phyloP scores from a whole-genome alignment of 2,329 filamentous ascomycete species.

The Trichoderma koningiopsis region DNA sequence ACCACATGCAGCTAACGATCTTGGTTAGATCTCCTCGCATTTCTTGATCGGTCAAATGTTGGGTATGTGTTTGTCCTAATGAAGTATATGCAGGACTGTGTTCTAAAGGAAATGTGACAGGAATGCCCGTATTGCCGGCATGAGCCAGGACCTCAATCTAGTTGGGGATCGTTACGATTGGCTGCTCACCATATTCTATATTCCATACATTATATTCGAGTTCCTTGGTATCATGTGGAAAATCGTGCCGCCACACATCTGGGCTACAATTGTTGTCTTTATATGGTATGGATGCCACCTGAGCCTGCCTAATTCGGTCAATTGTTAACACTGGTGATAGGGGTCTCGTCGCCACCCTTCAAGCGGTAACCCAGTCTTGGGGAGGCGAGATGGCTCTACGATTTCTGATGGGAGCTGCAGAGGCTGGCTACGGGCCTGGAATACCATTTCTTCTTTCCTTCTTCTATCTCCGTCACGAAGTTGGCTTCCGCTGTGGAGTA shows the following conservation, averaged over 20 bases:
- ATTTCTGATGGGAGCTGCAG: constrained; percentile 42
- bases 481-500: constrained; percentile 58
- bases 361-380: neutral
- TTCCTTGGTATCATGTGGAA: constrained; percentile 27
- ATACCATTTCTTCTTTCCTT: constrained; percentile 49
- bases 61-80: constrained; percentile 24
- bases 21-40: constrained; percentile 28
- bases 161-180: constrained; percentile 22
- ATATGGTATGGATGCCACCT: neutral
- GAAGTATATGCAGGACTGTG: neutral
- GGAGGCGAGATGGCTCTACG: constrained; percentile 30
- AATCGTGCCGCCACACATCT: constrained; percentile 25
- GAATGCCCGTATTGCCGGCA: constrained; percentile 13
- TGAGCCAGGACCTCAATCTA: neutral
- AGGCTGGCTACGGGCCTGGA: constrained; percentile 47
- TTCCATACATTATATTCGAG: constrained; percentile 28
- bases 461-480: constrained; percentile 56
- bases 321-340: neutral
- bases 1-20: neutral
- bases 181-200: constrained; percentile 28
- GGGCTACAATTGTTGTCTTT: neutral
- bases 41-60: constrained; percentile 31
- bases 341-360: neutral
- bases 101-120: neutral
- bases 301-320: fast-evolving